Evolutionary conservation across 441 rosid species (phyloP).

Genomic region (Biscutella laevigata): DNA sequence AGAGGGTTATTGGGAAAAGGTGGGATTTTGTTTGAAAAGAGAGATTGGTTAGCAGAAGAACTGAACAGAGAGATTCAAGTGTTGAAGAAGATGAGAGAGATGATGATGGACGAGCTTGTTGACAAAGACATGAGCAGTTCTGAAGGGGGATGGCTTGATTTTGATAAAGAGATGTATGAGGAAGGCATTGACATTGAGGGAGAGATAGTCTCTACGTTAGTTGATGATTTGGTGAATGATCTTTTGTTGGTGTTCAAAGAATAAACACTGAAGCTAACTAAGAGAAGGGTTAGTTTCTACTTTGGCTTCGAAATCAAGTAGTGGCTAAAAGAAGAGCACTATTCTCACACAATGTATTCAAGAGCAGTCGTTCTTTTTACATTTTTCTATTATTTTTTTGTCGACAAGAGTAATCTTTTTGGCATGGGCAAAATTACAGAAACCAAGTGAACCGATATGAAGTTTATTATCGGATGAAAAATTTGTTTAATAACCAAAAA

Average conservation of each 20-base stretch:
- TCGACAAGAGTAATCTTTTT: too few species aligned
- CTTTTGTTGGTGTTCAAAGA: constrained; percentile 24
- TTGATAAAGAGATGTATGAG: constrained; percentile 53
- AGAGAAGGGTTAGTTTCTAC: neutral
- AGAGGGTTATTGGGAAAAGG: constrained; percentile 34
- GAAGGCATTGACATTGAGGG: constrained; percentile 63
- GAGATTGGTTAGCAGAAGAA: constrained; percentile 55
- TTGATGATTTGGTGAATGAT: constrained; percentile 68
- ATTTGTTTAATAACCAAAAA: too few species aligned
- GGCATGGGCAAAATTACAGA: too few species aligned
- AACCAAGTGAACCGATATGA: too few species aligned
- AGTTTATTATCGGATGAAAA: too few species aligned
- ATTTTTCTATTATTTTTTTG: too few species aligned
- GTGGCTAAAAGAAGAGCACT: too few species aligned
- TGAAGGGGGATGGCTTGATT: constrained; percentile 66
- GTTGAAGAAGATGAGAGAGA: constrained; percentile 52
- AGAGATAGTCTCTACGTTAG: constrained; percentile 47
- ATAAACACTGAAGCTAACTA: constrained; percentile 15
- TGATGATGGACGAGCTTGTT: constrained; percentile 80
- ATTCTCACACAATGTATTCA: too few species aligned
- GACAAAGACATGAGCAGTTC: constrained; percentile 64
- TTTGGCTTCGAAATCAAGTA: too few species aligned
- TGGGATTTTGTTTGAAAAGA: constrained; percentile 31
- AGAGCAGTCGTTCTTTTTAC: too few species aligned
- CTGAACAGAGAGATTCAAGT: constrained; percentile 42